These are phyloP conservation scores for Trichosphaerium sp. DNA, from an alignment of 78 protist species.

Conservation along the genomic window DNA sequence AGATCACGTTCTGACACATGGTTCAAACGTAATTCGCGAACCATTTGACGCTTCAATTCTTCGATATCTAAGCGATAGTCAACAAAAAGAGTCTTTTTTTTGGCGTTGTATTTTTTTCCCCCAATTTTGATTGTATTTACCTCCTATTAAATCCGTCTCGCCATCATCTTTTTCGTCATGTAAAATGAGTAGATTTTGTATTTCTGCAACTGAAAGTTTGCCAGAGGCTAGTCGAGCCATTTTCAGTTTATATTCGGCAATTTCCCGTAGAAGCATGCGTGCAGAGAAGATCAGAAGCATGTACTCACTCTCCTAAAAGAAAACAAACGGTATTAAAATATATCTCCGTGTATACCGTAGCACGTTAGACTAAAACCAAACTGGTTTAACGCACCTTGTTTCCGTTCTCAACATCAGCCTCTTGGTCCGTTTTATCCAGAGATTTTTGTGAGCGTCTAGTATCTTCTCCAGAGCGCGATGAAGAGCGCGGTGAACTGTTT, in stretches of 20 bases:
- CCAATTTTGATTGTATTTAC: slow-evolving; percentile 17
- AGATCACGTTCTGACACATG: slow-evolving; percentile 55
- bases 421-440: too few species aligned
- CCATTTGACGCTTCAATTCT: slow-evolving; percentile 38
- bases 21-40: slow-evolving; percentile 53
- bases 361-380: too few species aligned
- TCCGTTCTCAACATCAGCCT: too few species aligned
- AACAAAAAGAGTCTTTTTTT: neutral
- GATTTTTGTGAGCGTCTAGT: too few species aligned
- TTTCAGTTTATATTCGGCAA: slow-evolving; percentile 52
- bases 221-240: slow-evolving; percentile 52
- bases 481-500: too few species aligned
- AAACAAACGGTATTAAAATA: too few species aligned
- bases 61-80: slow-evolving; percentile 14
- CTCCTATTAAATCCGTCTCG: slow-evolving; percentile 38
- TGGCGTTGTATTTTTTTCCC: neutral
- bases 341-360: too few species aligned
- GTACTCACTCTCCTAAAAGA: slow-evolving; percentile 52
- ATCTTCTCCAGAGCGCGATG: too few species aligned
- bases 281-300: slow-evolving; percentile 51
- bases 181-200: slow-evolving; percentile 26
- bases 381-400: too few species aligned
- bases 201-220: slow-evolving; percentile 34
- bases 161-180: slow-evolving; percentile 25
- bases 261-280: slow-evolving; percentile 44